Evolutionary conservation across 352 stramenopile genomes (phyloP).

Genomic region (Pythium folliculosum): DNA sequence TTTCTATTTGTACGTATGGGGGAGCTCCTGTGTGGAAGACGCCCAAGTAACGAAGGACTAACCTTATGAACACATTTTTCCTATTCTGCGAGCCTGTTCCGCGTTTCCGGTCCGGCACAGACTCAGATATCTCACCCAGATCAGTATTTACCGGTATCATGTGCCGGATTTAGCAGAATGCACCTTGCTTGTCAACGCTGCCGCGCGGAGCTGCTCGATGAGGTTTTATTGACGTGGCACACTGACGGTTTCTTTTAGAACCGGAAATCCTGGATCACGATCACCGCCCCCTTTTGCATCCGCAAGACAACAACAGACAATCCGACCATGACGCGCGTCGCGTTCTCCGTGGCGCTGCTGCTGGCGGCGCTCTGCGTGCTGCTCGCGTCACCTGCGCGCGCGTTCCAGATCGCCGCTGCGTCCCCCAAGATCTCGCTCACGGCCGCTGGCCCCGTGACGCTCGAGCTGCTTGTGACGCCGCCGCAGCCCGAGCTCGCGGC

Average conservation of each 20-base stretch:
- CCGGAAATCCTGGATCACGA: conserved; percentile 11
- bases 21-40: too few species aligned
- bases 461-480: conserved; percentile 58
- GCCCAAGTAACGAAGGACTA: too few species aligned
- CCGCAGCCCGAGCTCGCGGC: conserved; percentile 55
- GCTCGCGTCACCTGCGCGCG: conserved; percentile 20
- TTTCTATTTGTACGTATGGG: too few species aligned
- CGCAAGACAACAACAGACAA: neutral
- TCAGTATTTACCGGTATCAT: neutral
- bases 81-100: neutral
- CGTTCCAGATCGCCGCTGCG: conserved; percentile 38
- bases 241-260: conserved; percentile 4
- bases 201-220: neutral
- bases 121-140: neutral
- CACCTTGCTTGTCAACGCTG: neutral
- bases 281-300: neutral
- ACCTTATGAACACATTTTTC: too few species aligned
- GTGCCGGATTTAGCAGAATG: neutral
- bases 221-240: conserved; percentile 20
- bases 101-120: neutral
- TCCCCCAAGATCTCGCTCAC: conserved; percentile 50
- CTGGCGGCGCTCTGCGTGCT: conserved; percentile 24
- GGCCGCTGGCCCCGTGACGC: conserved; percentile 39
- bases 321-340: conserved; percentile 31
- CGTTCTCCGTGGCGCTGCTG: conserved; percentile 25